Evolutionary conservation across 208 protist species (phyloP), one percentile per base, ranked within the genome.

Genomic region (Crithidia bombi): DNA sequence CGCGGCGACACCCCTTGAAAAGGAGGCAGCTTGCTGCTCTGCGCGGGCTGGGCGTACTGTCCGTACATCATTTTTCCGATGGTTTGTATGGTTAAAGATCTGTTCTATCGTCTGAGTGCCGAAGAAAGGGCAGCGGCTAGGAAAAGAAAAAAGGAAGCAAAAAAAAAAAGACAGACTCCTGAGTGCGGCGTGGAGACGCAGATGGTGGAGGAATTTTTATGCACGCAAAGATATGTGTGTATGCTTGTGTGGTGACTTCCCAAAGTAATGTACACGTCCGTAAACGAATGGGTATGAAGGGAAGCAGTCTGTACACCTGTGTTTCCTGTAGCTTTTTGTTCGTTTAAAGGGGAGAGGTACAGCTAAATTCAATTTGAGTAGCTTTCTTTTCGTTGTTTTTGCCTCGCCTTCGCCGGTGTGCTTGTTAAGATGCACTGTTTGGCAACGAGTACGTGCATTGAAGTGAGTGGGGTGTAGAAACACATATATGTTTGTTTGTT

Each of bases 1-100:
- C 90, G 90, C n/a, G 90, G 92, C 23, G 92, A 87, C 36, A 95
- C 88, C 12, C 92, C 92, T 5, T 79, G 83, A 75, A 87, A 97
- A 14, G 75, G 79, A 0, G 92, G 92, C 23, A 97, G 59, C 55
- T 82, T 84, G 61, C 39, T 74, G 66, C 43, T 32, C 35, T 46
- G 49, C 14, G 51, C 49, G 35, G 66, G n/a, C 19, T 79, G 69
- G 19, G 44, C 54, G 25, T 68, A 69, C 38, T 69, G 69, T 49
- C 17, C 70, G 56, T 79, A 79, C 59, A 78, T 72, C 32, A 68
- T 71, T 43, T 2, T 46, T 28, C n/a, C n/a, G 54, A 21, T 46
- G 23, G 3, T n/a, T 33, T 50, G 32, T 32, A 59, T 26, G 39
- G 15, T 61, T 33, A 57, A 43, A 28, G 28, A 54, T 32, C 21